Evolutionary conservation across 495 filamentous ascomycete species (phyloP).

Genomic region (Cercophora scortea): DNA sequence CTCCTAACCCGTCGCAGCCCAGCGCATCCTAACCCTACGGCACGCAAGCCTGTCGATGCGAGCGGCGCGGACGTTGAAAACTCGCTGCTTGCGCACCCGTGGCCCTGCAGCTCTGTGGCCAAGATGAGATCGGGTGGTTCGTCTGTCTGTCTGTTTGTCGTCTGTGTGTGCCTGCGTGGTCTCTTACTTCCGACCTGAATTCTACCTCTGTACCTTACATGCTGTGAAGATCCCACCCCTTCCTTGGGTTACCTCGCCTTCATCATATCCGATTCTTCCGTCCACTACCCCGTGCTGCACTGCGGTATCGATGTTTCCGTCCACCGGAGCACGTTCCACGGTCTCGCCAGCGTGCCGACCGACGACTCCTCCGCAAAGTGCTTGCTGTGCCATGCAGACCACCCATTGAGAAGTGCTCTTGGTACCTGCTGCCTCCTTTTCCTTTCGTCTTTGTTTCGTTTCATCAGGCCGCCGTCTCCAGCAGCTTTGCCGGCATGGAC

Average conservation of each 20-base stretch:
- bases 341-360: constrained; percentile 3
- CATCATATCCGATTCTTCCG: not conserved
- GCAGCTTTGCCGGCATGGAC: constrained; percentile 10
- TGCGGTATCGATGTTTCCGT: not conserved
- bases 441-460: constrained; percentile 1
- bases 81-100: not conserved
- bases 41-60: constrained; percentile 5
- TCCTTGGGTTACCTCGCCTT: not conserved
- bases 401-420: constrained; percentile 12
- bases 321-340: not conserved
- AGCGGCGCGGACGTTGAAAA: constrained; percentile 11
- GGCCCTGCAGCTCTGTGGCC: constrained; percentile 10
- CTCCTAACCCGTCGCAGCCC: not conserved
- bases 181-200: too few species aligned
- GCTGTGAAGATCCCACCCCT: not conserved
- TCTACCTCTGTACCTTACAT: constrained; percentile 2
- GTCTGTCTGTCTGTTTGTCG: too few species aligned
- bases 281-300: not conserved
- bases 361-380: constrained; percentile 9
- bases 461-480: not conserved
- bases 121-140: not conserved
- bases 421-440: constrained; percentile 9
- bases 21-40: constrained; percentile 3
- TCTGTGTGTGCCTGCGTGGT: too few species aligned
- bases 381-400: constrained; percentile 20